Percentiles rank a stretch among this genome's conserved stretches.
Evolutionary conservation across 2,329 filamentous ascomycete genomes (phyloP).

Genomic region (Aspergillus aculeatus): DNA sequence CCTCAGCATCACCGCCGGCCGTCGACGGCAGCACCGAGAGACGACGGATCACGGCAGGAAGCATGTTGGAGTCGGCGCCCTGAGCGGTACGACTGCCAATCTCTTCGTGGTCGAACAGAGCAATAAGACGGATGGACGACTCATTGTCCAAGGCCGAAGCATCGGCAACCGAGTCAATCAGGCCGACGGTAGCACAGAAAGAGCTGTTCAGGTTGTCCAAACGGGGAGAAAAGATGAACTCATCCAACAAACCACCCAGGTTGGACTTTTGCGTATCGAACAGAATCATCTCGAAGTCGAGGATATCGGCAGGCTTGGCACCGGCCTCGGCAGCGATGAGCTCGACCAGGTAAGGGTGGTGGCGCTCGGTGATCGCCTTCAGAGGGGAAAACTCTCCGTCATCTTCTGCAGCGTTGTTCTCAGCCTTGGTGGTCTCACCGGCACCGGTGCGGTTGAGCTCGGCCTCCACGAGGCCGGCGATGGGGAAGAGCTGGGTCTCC

Average conservation of each 20-base stretch:
- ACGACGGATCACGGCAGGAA: constrained; percentile 82
- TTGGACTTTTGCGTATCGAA: constrained; percentile 93
- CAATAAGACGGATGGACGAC: constrained; percentile 80
- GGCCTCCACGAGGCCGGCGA: constrained; percentile 79
- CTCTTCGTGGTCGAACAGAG: constrained; percentile 97
- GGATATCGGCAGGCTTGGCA: constrained; percentile 67
- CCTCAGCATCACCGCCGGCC: constrained; percentile 57
- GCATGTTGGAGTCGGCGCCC: constrained; percentile 86
- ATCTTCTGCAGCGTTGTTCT: constrained; percentile 28
- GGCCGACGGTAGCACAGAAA: constrained; percentile 81
- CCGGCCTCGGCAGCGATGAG: constrained; percentile 78
- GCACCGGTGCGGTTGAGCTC: constrained; percentile 76
- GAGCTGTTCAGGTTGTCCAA: constrained; percentile 97
- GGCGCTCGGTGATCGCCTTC: constrained; percentile 73
- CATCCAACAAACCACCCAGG: constrained; percentile 85
- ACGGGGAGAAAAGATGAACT: constrained; percentile 93
- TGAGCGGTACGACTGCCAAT: constrained; percentile 91
- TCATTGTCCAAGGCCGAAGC: constrained; percentile 69
- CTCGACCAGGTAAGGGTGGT: constrained; percentile 84
- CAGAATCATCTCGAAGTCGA: constrained; percentile 95
- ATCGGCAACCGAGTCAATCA: constrained; percentile 74
- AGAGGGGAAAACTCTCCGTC: constrained; percentile 69
- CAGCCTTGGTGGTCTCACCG: constrained; percentile 34
- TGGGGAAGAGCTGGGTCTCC: constrained; percentile 92
- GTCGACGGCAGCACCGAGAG: constrained; percentile 74